These are phyloP conservation scores for Colletotrichum eleusines DNA, from an alignment of 2,329 filamentous ascomycete species.

Conservation along the genomic window DNA sequence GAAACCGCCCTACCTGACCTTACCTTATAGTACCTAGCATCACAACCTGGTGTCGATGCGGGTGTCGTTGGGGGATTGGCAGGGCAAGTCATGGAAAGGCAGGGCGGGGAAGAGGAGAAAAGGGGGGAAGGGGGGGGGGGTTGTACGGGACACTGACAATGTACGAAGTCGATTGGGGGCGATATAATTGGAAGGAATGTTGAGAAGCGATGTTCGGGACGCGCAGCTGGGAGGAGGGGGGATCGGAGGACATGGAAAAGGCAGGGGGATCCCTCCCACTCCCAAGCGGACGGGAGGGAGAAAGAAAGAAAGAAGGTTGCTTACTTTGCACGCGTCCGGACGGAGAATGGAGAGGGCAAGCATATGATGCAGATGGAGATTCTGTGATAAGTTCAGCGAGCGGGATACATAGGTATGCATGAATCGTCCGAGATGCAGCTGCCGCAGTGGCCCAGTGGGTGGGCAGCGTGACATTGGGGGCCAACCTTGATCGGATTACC, in stretches of 20 bases:
- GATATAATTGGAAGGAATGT: not conserved
- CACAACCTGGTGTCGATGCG: not conserved
- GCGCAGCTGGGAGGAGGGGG: not conserved
- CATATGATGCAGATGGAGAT: not conserved
- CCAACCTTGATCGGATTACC: not conserved
- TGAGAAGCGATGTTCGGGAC: not conserved
- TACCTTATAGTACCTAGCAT: not conserved
- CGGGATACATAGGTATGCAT: conserved; percentile 35
- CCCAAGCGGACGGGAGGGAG: conserved; percentile 24
- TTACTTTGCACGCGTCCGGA: too few relatives aligned
- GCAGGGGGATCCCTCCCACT: conserved; percentile 27
- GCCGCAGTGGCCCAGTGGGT: too few relatives aligned
- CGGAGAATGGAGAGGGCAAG: not conserved
- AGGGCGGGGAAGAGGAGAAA: not conserved
- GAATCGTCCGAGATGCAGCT: conserved; percentile 22
- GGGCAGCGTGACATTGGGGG: conserved; percentile 4
- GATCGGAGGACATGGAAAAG: not conserved
- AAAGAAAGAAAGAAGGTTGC: not conserved
- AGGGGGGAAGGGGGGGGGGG: not conserved
- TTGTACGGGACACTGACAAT: not conserved
- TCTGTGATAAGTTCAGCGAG: conserved; percentile 27
- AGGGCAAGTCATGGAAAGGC: not conserved
- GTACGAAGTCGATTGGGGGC: not conserved
- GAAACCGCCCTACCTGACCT: not conserved
- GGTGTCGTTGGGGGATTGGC: not conserved